Conservation (phyloP, 2,329 filamentous ascomycete species). For the Salinomyces thailandicus region DNA sequence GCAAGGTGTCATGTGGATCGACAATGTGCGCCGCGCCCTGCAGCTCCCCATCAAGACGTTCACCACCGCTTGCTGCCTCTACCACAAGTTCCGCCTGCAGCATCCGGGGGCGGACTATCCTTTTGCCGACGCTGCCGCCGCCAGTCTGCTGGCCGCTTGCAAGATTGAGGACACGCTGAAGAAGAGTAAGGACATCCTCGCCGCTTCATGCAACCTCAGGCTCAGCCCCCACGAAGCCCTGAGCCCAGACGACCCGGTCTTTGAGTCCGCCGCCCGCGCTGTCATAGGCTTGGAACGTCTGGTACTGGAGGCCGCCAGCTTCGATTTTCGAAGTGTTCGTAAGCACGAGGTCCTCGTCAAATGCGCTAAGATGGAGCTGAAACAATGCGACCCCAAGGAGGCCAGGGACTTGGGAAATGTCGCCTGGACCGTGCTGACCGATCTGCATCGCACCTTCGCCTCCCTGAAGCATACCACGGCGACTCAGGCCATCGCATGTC, state of each 20-base stretch:
- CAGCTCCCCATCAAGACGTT: conserved; percentile 86
- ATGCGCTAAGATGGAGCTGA: conserved; percentile 34
- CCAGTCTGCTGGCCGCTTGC: conserved; percentile 83
- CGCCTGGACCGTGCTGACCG: conserved; percentile 74
- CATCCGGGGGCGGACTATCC: conserved; percentile 77
- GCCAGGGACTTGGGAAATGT: conserved; percentile 33
- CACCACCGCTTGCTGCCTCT: conserved; percentile 83
- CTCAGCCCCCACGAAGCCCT: conserved; percentile 52
- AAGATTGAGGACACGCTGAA: conserved; percentile 98
- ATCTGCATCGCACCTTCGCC: conserved; percentile 86
- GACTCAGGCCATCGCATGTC: conserved; percentile 71
- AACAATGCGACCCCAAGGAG: conserved; percentile 28
- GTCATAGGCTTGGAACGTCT: conserved; percentile 85
- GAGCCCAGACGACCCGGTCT: conserved; percentile 72
- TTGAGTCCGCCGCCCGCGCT: conserved; percentile 66
- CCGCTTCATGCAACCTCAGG: conserved; percentile 80
- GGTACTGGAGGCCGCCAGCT: conserved; percentile 84
- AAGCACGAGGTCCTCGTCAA: conserved; percentile 81
- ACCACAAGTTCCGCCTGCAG: conserved; percentile 81
- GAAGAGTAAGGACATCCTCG: conserved; percentile 87
- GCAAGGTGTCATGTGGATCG: conserved; percentile 81
- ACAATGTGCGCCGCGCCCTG: conserved; percentile 67
- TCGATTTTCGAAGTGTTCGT: conserved; percentile 85
- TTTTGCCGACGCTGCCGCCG: conserved; percentile 73
- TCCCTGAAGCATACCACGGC: conserved; percentile 81